Evolutionary conservation across 2,329 filamentous ascomycete species (phyloP), one percentile per base, ranked within the genome.

Genomic region (Epichloe glyceriae): DNA sequence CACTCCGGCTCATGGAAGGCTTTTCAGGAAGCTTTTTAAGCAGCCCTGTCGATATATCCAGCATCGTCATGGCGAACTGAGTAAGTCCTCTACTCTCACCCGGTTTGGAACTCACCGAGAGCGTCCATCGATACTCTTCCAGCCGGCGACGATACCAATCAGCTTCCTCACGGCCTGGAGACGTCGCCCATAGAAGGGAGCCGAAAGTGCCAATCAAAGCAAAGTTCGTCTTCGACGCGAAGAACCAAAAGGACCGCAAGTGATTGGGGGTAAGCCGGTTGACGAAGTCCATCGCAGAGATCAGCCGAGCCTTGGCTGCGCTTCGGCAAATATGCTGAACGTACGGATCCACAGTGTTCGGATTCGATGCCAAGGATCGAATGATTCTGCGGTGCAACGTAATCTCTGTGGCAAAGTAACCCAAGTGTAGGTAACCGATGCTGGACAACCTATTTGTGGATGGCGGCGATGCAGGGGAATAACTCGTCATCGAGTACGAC

Each of bases 201-300:
- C 90, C 91, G 64, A 97, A 97, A 0, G 90, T 95, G 50, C 89
- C 90, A 60, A 97, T 95, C 11, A 97, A 75, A 0, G 91, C 90
- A 68, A 97, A 96, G 67, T 95, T 95, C 38, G 86, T 86, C 61
- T 88, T 87, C 40, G 85, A 88, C 2, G 86, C 83, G 62, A 90
- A 91, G 63, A 86, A 90, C 91, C 91, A 97, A 69, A 96, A 96
- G 0, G 88, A 80, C n/a, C 85, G 82, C 33, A 96, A 76, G 60
- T 97, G 90, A 37, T 83, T 80, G 0, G 88, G 88, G 43, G 86
- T 88, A 34, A 97, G 78, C 0, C 91, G 84, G 68, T 96, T 96
- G 60, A 95, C 89, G 67, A 96, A 95, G 65, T 97, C 91, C 86
- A 97, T 95, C 56, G 90, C 89, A 20, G 87, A 94, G 62, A 96